phyloP scores from a whole-genome alignment of 2,329 filamentous ascomycete genomes.

The Sporothrix euskadiensis region DNA sequence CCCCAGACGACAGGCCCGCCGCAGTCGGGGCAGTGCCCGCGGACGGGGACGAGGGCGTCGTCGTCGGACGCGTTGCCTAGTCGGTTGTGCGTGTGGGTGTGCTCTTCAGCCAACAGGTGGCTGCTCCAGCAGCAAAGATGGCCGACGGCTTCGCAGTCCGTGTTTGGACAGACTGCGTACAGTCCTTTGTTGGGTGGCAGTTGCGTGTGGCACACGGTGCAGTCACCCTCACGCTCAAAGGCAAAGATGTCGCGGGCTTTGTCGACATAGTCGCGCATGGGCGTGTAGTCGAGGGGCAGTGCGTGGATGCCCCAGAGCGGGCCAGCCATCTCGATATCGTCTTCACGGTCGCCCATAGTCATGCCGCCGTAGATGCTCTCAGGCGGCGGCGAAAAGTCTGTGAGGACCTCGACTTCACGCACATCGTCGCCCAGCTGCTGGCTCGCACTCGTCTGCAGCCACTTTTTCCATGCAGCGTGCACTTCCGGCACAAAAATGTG shows the following conservation, averaged over 20 bases:
- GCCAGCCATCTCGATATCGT: neutral
- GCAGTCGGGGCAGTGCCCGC: constrained; percentile 73
- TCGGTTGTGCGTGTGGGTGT: constrained; percentile 28
- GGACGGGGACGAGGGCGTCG: constrained; percentile 60
- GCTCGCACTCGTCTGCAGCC: constrained; percentile 41
- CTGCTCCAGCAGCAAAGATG: constrained; percentile 62
- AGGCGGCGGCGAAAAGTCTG: constrained; percentile 49
- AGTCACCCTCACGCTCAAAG: constrained; percentile 58
- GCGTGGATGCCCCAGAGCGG: constrained; percentile 53
- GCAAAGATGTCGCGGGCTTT: constrained; percentile 57
- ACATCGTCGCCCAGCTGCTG: constrained; percentile 42
- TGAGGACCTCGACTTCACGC: constrained; percentile 50
- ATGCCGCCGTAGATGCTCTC: constrained; percentile 30
- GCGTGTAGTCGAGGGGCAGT: constrained; percentile 56
- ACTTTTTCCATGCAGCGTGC: constrained; percentile 65
- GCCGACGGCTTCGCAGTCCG: constrained; percentile 56
- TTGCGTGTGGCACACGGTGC: constrained; percentile 53
- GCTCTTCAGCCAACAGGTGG: constrained; percentile 48
- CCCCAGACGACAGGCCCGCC: constrained; percentile 64
- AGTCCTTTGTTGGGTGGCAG: constrained; percentile 53
- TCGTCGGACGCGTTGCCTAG: constrained; percentile 22
- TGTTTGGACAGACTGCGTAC: constrained; percentile 58
- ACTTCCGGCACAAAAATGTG: constrained; percentile 76
- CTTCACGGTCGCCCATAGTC: constrained; percentile 13
- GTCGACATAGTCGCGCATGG: constrained; percentile 54